Base-by-base conservation (phyloP, 495 filamentous ascomycete genomes). In the Neurospora intermedia region DNA sequence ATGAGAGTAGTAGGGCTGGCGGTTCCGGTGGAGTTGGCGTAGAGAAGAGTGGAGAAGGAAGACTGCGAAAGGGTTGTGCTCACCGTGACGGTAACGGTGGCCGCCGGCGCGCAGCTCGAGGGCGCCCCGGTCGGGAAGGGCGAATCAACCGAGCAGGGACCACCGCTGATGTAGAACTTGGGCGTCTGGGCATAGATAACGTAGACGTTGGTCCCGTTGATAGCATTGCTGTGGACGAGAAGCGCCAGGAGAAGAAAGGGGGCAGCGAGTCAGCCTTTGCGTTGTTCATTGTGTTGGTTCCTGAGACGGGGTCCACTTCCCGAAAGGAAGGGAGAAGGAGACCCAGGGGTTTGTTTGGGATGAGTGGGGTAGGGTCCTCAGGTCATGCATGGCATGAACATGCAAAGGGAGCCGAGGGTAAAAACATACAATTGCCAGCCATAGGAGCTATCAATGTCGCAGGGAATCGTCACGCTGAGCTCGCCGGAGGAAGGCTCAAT, bases 121-220 rank as follows among this genome's bases (percentile, higher is more conserved):
- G 76, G 72, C 18, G 73, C 39, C 20, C 41, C 42, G 48, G 70
- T 31, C 54, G 54, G 54, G 27, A 66, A 8, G 31, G 75, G 70
- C 11, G 66, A 45, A 11, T 74, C 18, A 42, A 77, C 78, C 43
- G 71, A 59, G 75, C 74, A 78, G 74, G 69, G 43, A 66, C 70
- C 74, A 70, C 77, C 76, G 42, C 74, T 35, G 71, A 85, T 73
- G 71, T 73, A 82, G 75, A 86, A 85, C 74, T 80, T 82, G 35
- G 80, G 76, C 18, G 83, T 80, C 77, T 85, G 83, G 4, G 84
- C 81, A 74, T 86, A 82, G 78, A 86, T 84, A 70, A 85, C 80
- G 74, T 83, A 86, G 77, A 82, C 79, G 75, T 86, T 86, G 75
- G 83, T 83, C 75, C 83, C 84, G 79, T 85, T 85, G 77, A 85